Base-by-base conservation (phyloP, 495 filamentous ascomycete species). In the Neurospora sp. region DNA sequence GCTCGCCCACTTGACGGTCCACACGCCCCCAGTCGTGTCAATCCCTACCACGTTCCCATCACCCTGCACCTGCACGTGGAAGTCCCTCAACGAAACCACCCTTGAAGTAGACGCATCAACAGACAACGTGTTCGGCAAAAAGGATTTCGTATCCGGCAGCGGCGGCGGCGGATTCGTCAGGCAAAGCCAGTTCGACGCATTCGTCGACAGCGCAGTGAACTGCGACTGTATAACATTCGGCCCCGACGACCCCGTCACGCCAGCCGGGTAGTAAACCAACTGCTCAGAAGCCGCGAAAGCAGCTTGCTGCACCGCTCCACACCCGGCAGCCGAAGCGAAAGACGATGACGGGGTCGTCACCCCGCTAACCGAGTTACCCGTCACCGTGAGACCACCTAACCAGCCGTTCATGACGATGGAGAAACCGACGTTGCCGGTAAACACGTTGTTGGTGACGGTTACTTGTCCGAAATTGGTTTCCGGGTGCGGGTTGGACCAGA, bases 41-140 rank as follows among this genome's bases (percentile, higher is more conserved):
- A 71, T 42, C n/a, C 74, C 72, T 15, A 76, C 74, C 11, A 76
- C 70, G 62, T 76, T 76, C 10, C 74, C 74, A 43, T 76, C 74
- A n/a, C 74, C 72, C 38, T 76, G 74, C 42, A 76, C 45, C 39
- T 76, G 72, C 17, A 76, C 72, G 19, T 70, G 72, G 31, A 76
- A 76, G 66, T 76, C 48, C 36, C 38, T 42, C 37, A 73, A 70
- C 34, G 70, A 28, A 4, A 43, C 69, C 1, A 70, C 72, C 39
- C 39, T 19, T 3, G 54, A 71, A 0, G 36, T 39, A 5, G 54
- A 36, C 10, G 72, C 74, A 9, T 43, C 71, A 5, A 76, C 74
- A 36, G 45, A 48, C 15, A 76, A 36, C 4, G 38, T 21, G 17
- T 70, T 70, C 1, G 74, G 42, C 7, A 54, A 4, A 34, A 73